Conservation (phyloP, 2,329 filamentous ascomycete genomes). For the Aspergillus puulaauensis region DNA sequence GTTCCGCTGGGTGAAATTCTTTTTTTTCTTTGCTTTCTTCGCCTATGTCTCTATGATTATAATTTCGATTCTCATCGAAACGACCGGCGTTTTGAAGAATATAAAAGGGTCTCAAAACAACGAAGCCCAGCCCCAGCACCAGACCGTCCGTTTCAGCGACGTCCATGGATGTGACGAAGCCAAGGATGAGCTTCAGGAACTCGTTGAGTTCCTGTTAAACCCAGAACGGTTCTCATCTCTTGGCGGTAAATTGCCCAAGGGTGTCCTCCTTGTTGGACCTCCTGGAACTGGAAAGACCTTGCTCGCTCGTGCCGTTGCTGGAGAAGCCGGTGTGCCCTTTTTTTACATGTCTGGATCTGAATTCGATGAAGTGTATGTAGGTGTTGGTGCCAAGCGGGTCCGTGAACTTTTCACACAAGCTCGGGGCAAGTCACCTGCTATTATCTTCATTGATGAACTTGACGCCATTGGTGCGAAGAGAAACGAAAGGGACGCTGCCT, state of each 20-base stretch:
- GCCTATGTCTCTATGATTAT: conserved; percentile 77
- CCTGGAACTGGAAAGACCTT: conserved; percentile 98
- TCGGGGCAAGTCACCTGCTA: conserved; percentile 81
- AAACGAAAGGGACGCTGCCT: conserved; percentile 87
- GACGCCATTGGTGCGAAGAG: conserved; percentile 94
- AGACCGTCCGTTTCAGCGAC: conserved; percentile 86
- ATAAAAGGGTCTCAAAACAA: conserved; percentile 69
- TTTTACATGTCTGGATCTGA: conserved; percentile 99
- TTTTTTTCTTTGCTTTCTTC: conserved; percentile 74
- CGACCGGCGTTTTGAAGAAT: conserved; percentile 75
- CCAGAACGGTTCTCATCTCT: conserved; percentile 91
- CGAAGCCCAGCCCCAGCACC: conserved; percentile 88
- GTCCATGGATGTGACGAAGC: conserved; percentile 98
- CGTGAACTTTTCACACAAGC: conserved; percentile 86
- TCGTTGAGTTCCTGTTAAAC: conserved; percentile 93
- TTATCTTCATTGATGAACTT: conserved; percentile 93
- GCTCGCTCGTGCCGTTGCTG: conserved; percentile 89
- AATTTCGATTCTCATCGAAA: conserved; percentile 80
- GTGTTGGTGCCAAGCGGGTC: conserved; percentile 93
- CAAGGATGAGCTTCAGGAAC: conserved; percentile 94
- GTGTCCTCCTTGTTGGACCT: conserved; percentile 90
- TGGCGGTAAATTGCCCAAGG: conserved; percentile 94
- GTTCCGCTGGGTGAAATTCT: conserved; percentile 90
- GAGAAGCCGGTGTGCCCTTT: conserved; percentile 95
- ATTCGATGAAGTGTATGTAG: conserved; percentile 97